Percentiles rank a stretch among this genome's conserved stretches.
phyloP scores from a whole-genome alignment of 805 yeast genomes.

The Cyberlindnera bimundalis region DNA sequence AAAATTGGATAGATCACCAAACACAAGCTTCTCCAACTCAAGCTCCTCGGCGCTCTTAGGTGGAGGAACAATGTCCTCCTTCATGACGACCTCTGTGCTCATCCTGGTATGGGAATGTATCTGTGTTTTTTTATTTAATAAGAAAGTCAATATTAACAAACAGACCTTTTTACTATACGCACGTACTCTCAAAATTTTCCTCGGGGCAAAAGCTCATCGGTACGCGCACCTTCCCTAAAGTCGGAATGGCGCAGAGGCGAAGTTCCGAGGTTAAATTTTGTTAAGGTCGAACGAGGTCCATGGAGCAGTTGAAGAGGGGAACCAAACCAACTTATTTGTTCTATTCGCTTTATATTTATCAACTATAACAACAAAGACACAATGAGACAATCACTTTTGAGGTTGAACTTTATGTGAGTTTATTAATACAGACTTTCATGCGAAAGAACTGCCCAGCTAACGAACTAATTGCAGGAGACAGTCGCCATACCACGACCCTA shows the following conservation, averaged over 20 bases:
- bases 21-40: constrained; percentile 75
- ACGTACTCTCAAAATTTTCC: constrained; percentile 6
- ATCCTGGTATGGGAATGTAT: not conserved
- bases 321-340: no score
- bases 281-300: not conserved
- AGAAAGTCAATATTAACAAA: not conserved
- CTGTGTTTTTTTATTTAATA: no score
- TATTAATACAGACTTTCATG: not conserved
- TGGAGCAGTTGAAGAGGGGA: not conserved
- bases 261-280: constrained; percentile 9
- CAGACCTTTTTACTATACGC: no score
- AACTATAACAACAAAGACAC: not conserved
- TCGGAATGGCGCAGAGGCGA: no score
- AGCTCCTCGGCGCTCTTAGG: constrained; percentile 85
- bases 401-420: constrained; percentile 8
- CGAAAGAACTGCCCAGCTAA: constrained; percentile 5
- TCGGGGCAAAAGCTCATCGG: constrained; percentile 9
- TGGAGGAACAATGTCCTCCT: constrained; percentile 34
- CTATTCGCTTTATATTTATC: not conserved
- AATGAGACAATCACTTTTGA: constrained; percentile 13
- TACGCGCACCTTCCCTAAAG: constrained; percentile 7
- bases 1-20: constrained; percentile 82
- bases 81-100: constrained; percentile 5
- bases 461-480: constrained; percentile 23
- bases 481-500: constrained; percentile 56